Evolutionary conservation across 495 filamentous ascomycete species (phyloP), one percentile per base, ranked within the genome.

Genomic region (Opeltia flavorubescens): DNA sequence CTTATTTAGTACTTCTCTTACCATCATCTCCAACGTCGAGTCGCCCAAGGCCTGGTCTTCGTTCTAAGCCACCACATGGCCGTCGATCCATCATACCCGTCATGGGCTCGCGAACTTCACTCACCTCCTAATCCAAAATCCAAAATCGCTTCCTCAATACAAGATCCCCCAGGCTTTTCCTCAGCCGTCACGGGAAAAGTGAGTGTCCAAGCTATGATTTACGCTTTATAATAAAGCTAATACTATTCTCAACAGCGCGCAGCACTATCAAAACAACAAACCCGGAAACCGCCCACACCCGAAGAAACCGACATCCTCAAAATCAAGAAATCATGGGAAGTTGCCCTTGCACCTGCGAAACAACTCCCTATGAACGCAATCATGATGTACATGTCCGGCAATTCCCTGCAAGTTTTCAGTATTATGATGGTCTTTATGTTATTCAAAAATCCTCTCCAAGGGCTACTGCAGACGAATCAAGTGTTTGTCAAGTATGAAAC

Each of bases 341-440:
- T 99, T 18, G 93, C 91, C 27, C 75, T 99, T 29, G 93, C 83
- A 3, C 91, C 91, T 1, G 81, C 88, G 43, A 99, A 99, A 68
- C 79, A 82, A 59, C 72, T 99, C 36, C 91, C 91, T 43, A 96
- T 98, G 91, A 95, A 93, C 49, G 87, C 77, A 38, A 88, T 99
- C 66, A 94, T 95, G 82, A 96, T 96, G 89, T 99, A 99, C 74
- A 96, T 99, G 93, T 94, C 91, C 49, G 91, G 91, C 57, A 96
- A 95, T 67, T 86, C 84, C 47, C 79, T 99, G 23, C 91, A 99
- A 66, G 95, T 99, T 51, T 99, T 99, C 72, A 87, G 80, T 65
- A 95, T 99, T 61, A 95, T 96, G 87, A 96, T 96, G 91, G 88
- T 95, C 6, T 87, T 84, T 54, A 95, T 95, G 85, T 76, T 94